Evolutionary conservation across 768 basidiomycete species (phyloP).

Genomic region (Tylopilus balloui): DNA sequence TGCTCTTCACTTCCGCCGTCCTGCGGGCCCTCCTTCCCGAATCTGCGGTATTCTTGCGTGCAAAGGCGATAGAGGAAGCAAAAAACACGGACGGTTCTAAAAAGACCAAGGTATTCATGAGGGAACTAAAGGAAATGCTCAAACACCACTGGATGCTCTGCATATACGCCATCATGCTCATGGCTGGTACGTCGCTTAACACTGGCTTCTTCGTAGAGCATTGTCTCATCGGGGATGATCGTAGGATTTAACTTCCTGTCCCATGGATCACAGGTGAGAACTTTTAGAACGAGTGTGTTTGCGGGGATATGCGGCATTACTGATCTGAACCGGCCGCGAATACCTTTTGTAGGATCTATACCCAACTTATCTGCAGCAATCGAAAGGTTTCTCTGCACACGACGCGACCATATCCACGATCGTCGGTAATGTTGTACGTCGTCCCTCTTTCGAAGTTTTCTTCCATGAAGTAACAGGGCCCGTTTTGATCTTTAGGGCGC

Average conservation of each 20-base stretch:
- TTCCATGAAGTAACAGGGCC: neutral
- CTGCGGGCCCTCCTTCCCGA: conserved; percentile 73
- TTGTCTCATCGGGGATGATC: neutral
- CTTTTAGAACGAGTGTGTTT: neutral
- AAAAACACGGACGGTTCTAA: conserved; percentile 32
- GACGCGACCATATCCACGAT: conserved; percentile 74
- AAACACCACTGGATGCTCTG: conserved; percentile 78
- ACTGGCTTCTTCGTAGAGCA: neutral
- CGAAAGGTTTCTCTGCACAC: conserved; percentile 57
- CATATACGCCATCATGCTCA: conserved; percentile 78
- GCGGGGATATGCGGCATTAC: neutral
- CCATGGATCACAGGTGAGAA: conserved; percentile 59
- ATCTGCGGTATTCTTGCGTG: conserved; percentile 66
- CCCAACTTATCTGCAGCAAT: conserved; percentile 64
- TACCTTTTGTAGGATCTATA: conserved; percentile 54
- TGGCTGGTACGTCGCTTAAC: conserved; percentile 46
- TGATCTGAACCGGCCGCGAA: neutral
- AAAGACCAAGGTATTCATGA: conserved; percentile 70
- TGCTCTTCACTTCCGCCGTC: conserved; percentile 64
- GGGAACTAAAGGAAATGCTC: conserved; percentile 71
- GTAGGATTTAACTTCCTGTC: conserved; percentile 73
- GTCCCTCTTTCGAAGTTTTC: neutral
- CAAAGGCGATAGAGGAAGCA: conserved; percentile 49
- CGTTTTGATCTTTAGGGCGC: conserved; percentile 34
- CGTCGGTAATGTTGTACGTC: conserved; percentile 63